Evolutionary conservation across 1,284 basidiomycete genomes (phyloP).

Genomic region (Trichosporon sp.): DNA sequence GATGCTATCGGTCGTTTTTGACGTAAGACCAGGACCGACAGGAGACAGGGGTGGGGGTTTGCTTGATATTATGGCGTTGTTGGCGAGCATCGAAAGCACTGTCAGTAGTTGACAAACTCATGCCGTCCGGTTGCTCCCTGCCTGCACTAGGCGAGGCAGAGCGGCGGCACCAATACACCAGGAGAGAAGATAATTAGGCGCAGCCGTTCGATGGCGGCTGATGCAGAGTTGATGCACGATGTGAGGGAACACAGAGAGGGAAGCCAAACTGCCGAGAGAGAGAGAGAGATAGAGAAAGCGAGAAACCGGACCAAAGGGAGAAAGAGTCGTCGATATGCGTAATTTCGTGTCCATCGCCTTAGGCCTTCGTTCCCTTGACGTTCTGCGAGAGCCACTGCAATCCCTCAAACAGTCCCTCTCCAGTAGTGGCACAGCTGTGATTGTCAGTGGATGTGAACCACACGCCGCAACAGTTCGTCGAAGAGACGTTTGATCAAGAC

Average conservation of each 20-base stretch:
- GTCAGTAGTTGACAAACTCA: background rate
- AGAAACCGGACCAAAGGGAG: conserved; percentile 3
- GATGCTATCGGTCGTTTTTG: background rate
- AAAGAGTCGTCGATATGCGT: background rate
- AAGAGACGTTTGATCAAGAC: conserved; percentile 27
- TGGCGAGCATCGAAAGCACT: background rate
- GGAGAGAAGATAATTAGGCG: background rate
- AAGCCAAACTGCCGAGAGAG: conserved; percentile 2
- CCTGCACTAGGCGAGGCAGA: background rate
- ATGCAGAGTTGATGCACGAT: conserved; percentile 3
- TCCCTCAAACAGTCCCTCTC: conserved; percentile 91
- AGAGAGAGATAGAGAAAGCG: background rate
- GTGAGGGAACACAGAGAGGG: background rate
- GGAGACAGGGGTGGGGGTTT: background rate
- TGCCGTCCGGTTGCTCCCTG: background rate
- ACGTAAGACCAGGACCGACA: conserved; percentile 1
- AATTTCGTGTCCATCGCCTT: background rate
- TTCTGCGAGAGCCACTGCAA: conserved; percentile 95
- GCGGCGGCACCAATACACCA: background rate
- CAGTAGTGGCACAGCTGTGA: conserved; percentile 82
- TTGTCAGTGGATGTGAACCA: no score
- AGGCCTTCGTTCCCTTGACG: conserved; percentile 60
- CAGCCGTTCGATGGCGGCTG: background rate
- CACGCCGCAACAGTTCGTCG: background rate
- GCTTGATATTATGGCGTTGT: background rate